Base-by-base conservation (phyloP, 306 rosid genomes). In the Cicer judaicum region DNA sequence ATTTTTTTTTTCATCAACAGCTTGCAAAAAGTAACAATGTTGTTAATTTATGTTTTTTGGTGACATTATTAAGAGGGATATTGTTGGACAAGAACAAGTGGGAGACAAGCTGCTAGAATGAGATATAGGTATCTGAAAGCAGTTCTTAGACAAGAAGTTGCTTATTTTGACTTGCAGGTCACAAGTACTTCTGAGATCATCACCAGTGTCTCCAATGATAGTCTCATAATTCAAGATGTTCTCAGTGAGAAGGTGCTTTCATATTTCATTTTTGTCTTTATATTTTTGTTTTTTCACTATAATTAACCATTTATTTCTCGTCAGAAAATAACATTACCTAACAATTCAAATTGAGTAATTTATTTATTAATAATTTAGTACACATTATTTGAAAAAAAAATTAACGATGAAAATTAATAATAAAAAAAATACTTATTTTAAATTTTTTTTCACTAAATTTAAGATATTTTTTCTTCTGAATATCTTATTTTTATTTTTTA, bases 61-160 rank as follows among this genome's bases (percentile, higher is more conserved):
- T 36, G 19, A 14, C 29, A 59, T 55, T 19, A 19, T 40, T 41
- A 38, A 93, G 97, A 91, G 90, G 98, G 98, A 1, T 94, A 87
- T 76, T 91, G 96, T 47, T 94, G 98, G 98, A 91, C 98, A 46
- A 88, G 98, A 85, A 93, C 98, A 5, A 92, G 94, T 0, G 97
- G 87, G 73, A 81, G 97, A 65, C 98, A 93, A 82, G 91, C 97
- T 2, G 79, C 98, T 13, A 88, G 89, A 81, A 89, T 93, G 96
- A 89, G 98, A 84, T 40, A 90, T 78, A 0, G 84, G 52, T 93
- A 89, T 34, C 76, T 93, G 64, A 91, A 88, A 67, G 98, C 98
- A 50, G 89, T 93, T 47, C 83, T 93, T 0, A 81, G 98, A 46
- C 98, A 93, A 83, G 98, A 93, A n/a, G 98, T 93, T 3, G 97